Base-by-base conservation (phyloP, 306 rosid genomes). In the Fagus crenata region DNA sequence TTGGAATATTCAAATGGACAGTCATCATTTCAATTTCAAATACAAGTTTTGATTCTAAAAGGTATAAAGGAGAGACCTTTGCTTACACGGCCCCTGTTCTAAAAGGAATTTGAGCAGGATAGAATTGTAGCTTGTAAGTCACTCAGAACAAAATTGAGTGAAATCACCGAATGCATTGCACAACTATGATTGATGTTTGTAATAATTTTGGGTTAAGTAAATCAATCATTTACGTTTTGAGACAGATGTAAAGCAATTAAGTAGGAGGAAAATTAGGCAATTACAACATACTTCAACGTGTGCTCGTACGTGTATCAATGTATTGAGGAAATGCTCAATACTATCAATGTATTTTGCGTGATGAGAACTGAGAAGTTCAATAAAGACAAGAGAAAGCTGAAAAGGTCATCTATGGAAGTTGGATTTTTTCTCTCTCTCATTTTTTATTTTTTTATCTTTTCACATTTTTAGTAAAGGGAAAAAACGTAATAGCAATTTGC, bases 111-210 rank as follows among this genome's bases (percentile, higher is more conserved):
- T 39, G 71, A 17, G 33, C 65, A 31, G 3, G 7, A 28, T 43
- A 55, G 33, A 78, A 58, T 69, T 70, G 81, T 78, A 71, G 76
- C 75, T 78, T 78, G 51, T 59, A 69, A 78, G 76, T 49, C 75
- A 78, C 76, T 33, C 53, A 28, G 53, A 15, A 76, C 18, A 36
- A 39, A 42, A 55, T 28, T 37, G 53, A n/a, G 51, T 37, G 64
- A 46, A 14, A 9, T 39, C 35, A 39, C 49, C 4, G 32, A 37
- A 32, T 37, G 28, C 49, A 33, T 63, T 61, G 40, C 49, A 2
- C 49, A 8, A 32, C 9, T 17, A 37, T 65, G 46, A 22, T 7
- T 22, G 49, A 28, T 36, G 28, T 17, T 39, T 3, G 7, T 39
- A 2, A 64, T 64, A 2, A 14, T 64, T 61, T 35, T 63, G 69